A percentile compares a stretch with the other conserved stretches of the same genome.
These are phyloP conservation scores for Arachis monticola DNA, from an alignment of 331 rosid species.

Conservation along the genomic window DNA sequence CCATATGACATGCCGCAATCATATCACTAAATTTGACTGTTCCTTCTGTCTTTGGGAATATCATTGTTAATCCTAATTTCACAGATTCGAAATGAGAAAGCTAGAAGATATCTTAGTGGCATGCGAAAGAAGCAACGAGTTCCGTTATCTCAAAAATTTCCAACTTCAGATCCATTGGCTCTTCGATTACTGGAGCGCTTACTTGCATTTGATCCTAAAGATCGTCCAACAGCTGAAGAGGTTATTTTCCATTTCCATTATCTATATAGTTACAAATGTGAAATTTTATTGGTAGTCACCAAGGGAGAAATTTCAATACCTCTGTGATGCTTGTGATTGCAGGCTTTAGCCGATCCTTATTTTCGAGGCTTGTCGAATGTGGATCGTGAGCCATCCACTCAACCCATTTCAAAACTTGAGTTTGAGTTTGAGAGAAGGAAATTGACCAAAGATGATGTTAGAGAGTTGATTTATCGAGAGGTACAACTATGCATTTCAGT, in stretches of 20 bases:
- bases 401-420: slow-evolving; percentile 95
- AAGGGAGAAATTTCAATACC: slow-evolving; percentile 15
- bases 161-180: slow-evolving; percentile 82
- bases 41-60: too few relatives aligned
- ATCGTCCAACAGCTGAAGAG: slow-evolving; percentile 97
- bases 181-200: slow-evolving; percentile 73
- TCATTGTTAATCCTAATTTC: background rate
- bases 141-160: slow-evolving; percentile 87
- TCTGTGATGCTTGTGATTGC: slow-evolving; percentile 41
- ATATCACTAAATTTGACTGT: too few relatives aligned
- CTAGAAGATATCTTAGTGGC: slow-evolving; percentile 88
- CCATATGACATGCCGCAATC: slow-evolving; percentile 14
- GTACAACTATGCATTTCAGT: slow-evolving; percentile 45
- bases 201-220: slow-evolving; percentile 98
- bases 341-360: slow-evolving; percentile 92
- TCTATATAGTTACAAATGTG: slow-evolving; percentile 8
- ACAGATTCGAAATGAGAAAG: slow-evolving; percentile 99
- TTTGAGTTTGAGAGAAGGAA: slow-evolving; percentile 96
- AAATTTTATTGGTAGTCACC: slow-evolving; percentile 15
- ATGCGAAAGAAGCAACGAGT: slow-evolving; percentile 92
- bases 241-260: slow-evolving; percentile 44
- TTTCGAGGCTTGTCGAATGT: slow-evolving; percentile 76
- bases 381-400: slow-evolving; percentile 90
- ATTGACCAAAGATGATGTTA: slow-evolving; percentile 87
- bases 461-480: slow-evolving; percentile 97